These are phyloP conservation scores for Eutrema japonicum DNA, from an alignment of 345 rosid species.

Conservation along the genomic window DNA sequence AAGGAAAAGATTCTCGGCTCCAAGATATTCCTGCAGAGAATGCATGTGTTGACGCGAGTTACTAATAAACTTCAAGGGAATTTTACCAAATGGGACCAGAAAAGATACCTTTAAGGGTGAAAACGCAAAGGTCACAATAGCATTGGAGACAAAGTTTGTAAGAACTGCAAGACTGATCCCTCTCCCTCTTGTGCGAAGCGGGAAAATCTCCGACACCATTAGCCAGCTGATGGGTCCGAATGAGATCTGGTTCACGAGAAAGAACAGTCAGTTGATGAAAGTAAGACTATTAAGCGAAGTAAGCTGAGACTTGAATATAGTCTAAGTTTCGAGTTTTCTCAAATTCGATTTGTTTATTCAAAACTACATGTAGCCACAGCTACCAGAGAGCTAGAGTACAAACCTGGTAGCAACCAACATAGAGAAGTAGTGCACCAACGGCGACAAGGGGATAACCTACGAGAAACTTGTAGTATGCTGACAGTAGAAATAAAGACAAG, in stretches of 20 bases:
- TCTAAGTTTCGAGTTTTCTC: constrained; percentile 20
- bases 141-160: constrained; percentile 93
- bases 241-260: constrained; percentile 59
- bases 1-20: constrained; percentile 88
- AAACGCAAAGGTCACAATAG: constrained; percentile 94
- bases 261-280: constrained; percentile 5
- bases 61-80: not conserved
- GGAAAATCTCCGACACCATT: constrained; percentile 97
- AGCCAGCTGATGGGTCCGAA: constrained; percentile 99
- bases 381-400: constrained; percentile 30
- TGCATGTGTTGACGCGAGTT: constrained; percentile 33
- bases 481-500: constrained; percentile 76
- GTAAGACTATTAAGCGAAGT: not conserved
- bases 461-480: constrained; percentile 81
- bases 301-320: not conserved
- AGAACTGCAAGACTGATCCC: constrained; percentile 96
- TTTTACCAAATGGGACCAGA: not conserved
- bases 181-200: constrained; percentile 82
- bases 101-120: constrained; percentile 77
- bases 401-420: constrained; percentile 96
- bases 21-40: constrained; percentile 73
- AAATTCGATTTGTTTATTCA: not conserved
- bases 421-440: constrained; percentile 83
- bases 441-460: constrained; percentile 71
- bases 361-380: constrained; percentile 13